Percentiles rank a stretch among this genome's conserved stretches.
These are phyloP conservation scores for Exophiala viscosa DNA, from an alignment of 2,329 filamentous ascomycete genomes.

Conservation along the genomic window DNA sequence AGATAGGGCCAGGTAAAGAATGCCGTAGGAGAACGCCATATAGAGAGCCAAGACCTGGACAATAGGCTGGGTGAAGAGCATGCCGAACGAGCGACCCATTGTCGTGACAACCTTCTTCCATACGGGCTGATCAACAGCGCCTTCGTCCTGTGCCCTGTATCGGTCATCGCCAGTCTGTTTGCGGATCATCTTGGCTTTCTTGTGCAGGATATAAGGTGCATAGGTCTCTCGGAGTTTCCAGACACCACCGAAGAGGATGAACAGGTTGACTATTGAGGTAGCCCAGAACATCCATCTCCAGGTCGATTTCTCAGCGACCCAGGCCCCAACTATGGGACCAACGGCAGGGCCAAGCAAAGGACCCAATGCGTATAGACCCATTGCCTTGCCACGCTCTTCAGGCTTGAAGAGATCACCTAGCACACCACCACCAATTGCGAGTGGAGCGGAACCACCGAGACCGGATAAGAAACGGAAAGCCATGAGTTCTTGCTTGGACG, in stretches of 20 bases:
- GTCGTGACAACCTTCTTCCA: constrained; percentile 33
- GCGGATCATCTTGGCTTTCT: constrained; percentile 51
- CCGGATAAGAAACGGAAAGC: constrained; percentile 58
- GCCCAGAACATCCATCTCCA: constrained; percentile 43
- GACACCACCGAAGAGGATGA: constrained; percentile 56
- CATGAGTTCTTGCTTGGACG: constrained; percentile 53
- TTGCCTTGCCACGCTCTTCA: constrained; percentile 30
- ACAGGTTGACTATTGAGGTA: constrained; percentile 56
- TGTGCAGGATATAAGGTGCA: constrained; percentile 55
- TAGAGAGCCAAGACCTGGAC: constrained; percentile 53
- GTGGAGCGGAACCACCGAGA: constrained; percentile 56
- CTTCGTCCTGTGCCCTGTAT: constrained; percentile 32
- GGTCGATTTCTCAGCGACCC: constrained; percentile 48
- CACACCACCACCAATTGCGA: constrained; percentile 50
- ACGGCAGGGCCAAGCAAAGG: constrained; percentile 38
- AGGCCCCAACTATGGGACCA: constrained; percentile 60
- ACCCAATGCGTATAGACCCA: constrained; percentile 29
- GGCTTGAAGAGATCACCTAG: constrained; percentile 30
- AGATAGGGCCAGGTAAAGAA: constrained; percentile 58
- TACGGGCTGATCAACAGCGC: constrained; percentile 28
- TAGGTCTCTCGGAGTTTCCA: constrained; percentile 60
- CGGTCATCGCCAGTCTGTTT: constrained; percentile 31
- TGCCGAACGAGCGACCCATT: constrained; percentile 51
- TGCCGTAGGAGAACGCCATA: constrained; percentile 55
- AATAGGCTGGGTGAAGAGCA: constrained; percentile 56